Evolutionary conservation across 2,329 filamentous ascomycete species (phyloP).

Genomic region (Dothideomycetidae sp.): DNA sequence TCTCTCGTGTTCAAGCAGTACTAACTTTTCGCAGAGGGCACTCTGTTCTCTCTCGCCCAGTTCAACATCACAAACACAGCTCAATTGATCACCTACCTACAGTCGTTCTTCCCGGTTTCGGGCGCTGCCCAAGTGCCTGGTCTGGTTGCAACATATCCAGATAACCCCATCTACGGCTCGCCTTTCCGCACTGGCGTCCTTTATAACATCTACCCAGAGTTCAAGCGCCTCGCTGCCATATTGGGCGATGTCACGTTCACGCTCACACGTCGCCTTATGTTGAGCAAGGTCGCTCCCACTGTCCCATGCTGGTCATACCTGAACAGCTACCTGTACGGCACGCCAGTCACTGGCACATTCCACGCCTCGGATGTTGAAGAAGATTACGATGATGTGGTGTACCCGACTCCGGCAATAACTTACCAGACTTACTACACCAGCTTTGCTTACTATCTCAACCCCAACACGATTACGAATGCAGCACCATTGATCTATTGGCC

Average conservation of each 20-base stretch:
- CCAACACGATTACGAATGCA: conserved; percentile 6
- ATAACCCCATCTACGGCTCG: conserved; percentile 43
- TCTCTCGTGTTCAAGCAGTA: too few relatives aligned
- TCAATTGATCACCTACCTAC: conserved; percentile 48
- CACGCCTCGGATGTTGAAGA: conserved; percentile 57
- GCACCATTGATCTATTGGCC: conserved; percentile 4
- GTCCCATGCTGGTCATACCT: conserved; percentile 65
- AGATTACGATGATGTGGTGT: conserved; percentile 49
- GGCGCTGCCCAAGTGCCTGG: conserved; percentile 32
- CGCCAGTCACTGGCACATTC: conserved; percentile 60
- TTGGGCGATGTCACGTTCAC: conserved; percentile 65
- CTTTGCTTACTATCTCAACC: conserved; percentile 54
- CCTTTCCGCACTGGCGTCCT: conserved; percentile 55
- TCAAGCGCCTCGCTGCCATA: conserved; percentile 62
- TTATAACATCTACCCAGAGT: conserved; percentile 62
- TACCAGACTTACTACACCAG: conserved; percentile 58
- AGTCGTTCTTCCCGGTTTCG: conserved; percentile 46
- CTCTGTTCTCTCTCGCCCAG: conserved; percentile 57
- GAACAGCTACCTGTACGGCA: conserved; percentile 55
- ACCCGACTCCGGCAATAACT: conserved; percentile 20
- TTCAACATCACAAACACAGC: conserved; percentile 49
- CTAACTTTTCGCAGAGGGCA: too few relatives aligned
- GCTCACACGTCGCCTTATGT: conserved; percentile 51
- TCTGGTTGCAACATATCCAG: conserved; percentile 49
- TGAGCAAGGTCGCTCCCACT: conserved; percentile 32